phyloP scores from a whole-genome alignment of 257 asterid species.

The Osmanthus fragrans region DNA sequence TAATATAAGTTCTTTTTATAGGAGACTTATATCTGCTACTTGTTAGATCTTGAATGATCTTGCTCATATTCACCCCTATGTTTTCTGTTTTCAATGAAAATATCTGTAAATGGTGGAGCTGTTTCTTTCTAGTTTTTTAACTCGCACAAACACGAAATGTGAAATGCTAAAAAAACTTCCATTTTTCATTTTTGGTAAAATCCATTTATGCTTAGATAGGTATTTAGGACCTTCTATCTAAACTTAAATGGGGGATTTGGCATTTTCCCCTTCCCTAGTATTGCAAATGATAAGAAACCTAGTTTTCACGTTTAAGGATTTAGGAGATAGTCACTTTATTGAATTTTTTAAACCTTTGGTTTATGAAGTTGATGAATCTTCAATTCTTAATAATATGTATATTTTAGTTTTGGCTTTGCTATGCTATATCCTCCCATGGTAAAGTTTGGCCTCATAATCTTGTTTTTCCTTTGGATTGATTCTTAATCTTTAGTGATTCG shows the following conservation, averaged over 20 bases:
- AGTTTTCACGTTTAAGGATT: background rate
- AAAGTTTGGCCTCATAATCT: background rate
- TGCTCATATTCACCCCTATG: background rate
- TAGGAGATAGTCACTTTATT: background rate
- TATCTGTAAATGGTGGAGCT: background rate
- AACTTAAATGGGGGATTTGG: too few species aligned
- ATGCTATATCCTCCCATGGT: background rate
- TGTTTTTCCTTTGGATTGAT: background rate
- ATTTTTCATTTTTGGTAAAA: too few species aligned
- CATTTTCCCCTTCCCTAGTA: too few species aligned
- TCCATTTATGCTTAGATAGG: too few species aligned
- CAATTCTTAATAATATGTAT: too few species aligned
- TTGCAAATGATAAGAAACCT: background rate
- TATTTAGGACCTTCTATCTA: too few species aligned
- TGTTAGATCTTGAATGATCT: background rate
- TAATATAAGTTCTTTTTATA: background rate
- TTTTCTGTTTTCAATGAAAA: background rate
- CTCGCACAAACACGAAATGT: background rate
- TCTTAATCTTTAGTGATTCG: background rate
- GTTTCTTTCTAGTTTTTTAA: too few species aligned
- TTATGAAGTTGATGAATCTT: background rate
- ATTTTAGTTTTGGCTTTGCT: background rate
- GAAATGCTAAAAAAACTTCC: background rate
- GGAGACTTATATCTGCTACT: background rate
- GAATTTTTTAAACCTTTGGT: background rate